These are phyloP conservation scores for Penstemon barbatus DNA, from an alignment of 257 asterid species.

Conservation along the genomic window DNA sequence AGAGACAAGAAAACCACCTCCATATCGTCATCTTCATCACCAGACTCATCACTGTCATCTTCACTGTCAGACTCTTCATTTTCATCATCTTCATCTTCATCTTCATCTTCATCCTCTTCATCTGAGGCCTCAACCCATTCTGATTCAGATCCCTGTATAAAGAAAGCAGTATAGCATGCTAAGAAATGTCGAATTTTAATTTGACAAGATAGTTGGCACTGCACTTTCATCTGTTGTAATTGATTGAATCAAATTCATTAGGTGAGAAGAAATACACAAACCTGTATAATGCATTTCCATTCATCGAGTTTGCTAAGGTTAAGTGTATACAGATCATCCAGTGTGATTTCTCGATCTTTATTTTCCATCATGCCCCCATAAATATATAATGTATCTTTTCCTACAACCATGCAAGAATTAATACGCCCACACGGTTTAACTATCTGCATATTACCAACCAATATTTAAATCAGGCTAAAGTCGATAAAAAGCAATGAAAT, in stretches of 20 bases:
- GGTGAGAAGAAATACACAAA: conserved; percentile 36
- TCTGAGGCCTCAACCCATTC: conserved; percentile 96
- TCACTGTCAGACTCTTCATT: conserved; percentile 57
- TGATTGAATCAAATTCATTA: not conserved
- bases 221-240: not conserved
- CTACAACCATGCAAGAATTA: conserved; percentile 84
- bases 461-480: conserved; percentile 12
- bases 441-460: conserved; percentile 48
- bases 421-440: conserved; percentile 97
- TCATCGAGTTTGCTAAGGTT: conserved; percentile 95
- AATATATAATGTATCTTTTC: conserved; percentile 80
- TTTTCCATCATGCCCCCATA: conserved; percentile 97
- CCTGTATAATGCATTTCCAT: conserved; percentile 93
- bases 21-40: conserved; percentile 55
- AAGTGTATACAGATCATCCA: conserved; percentile 83
- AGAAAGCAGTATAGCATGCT: conserved; percentile 14
- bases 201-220: not conserved
- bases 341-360: conserved; percentile 88
- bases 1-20: conserved; percentile 54
- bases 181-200: conserved; percentile 6
- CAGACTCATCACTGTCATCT: conserved; percentile 57
- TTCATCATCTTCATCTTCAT: conserved; percentile 61
- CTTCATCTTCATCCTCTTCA: conserved; percentile 64
- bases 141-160: conserved; percentile 79
- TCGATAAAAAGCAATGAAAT: conserved; percentile 7